Evolutionary conservation across 139 green algal species (phyloP).

Genomic region (Ulvella scutata): DNA sequence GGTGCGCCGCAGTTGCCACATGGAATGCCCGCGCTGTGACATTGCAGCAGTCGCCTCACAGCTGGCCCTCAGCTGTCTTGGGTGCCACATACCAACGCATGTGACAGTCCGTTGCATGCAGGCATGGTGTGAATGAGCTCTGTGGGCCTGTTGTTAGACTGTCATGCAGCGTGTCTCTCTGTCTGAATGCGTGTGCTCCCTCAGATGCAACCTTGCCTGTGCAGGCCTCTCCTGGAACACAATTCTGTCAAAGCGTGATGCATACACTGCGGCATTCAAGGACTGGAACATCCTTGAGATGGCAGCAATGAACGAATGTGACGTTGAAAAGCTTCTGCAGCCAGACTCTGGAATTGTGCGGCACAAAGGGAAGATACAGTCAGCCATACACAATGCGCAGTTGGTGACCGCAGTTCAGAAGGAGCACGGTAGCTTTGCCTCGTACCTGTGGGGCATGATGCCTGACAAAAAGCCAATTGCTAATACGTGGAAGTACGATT

Average conservation of each 20-base stretch:
- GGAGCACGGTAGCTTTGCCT: background rate
- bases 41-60: background rate
- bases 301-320: constrained; percentile 1
- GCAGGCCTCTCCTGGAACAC: constrained; percentile 17
- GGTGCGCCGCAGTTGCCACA: background rate
- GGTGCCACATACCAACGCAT: background rate
- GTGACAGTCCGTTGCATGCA: background rate
- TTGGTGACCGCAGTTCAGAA: background rate
- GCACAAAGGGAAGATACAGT: constrained; percentile 10
- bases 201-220: no score
- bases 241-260: constrained; percentile 13
- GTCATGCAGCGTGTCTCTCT: background rate
- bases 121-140: background rate
- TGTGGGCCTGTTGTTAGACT: background rate
- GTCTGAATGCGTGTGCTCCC: background rate
- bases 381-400: constrained; percentile 11
- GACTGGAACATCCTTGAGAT: constrained; percentile 6
- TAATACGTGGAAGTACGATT: background rate
- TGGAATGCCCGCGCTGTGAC: no score
- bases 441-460: background rate
- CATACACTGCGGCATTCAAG: constrained; percentile 18
- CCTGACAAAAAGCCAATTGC: background rate
- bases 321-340: constrained; percentile 9
- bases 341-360: constrained; percentile 10
- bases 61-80: background rate